Conservation (phyloP, 1,284 basidiomycete genomes). For the Trametes versicolor region DNA sequence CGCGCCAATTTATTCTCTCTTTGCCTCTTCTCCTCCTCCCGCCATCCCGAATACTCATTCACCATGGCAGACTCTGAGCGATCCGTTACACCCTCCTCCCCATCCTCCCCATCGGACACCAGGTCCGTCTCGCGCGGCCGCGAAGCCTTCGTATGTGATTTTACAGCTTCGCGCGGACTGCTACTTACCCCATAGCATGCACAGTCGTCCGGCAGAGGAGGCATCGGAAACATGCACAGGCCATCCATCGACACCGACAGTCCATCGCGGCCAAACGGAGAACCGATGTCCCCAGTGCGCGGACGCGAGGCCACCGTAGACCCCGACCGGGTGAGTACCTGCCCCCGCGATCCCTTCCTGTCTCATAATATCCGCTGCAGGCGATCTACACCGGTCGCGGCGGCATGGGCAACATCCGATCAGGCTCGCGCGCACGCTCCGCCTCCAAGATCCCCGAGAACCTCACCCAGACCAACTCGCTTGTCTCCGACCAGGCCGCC, state of each 20-base stretch:
- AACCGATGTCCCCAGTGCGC: constrained; percentile 50
- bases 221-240: constrained; percentile 70
- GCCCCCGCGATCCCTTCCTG: background rate
- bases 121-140: constrained; percentile 45
- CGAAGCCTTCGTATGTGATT: constrained; percentile 41
- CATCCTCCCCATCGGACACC: constrained; percentile 26
- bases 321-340: constrained; percentile 45
- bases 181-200: constrained; percentile 21
- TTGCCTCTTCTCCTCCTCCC: constrained; percentile 8
- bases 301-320: constrained; percentile 63
- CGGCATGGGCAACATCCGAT: constrained; percentile 81
- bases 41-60: background rate
- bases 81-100: constrained; percentile 24
- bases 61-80: constrained; percentile 29
- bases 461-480: constrained; percentile 46
- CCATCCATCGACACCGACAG: constrained; percentile 51
- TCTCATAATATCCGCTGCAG: constrained; percentile 41
- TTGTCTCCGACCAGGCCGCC: constrained; percentile 36
- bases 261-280: constrained; percentile 49
- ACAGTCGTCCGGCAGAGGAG: constrained; percentile 71
- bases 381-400: constrained; percentile 77
- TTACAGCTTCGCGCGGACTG: background rate
- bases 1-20: constrained; percentile 16
- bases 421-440: constrained; percentile 67
- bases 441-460: constrained; percentile 38